Evolutionary conservation across 2,329 filamentous ascomycete species (phyloP).

Genomic region (Alternaria atra): DNA sequence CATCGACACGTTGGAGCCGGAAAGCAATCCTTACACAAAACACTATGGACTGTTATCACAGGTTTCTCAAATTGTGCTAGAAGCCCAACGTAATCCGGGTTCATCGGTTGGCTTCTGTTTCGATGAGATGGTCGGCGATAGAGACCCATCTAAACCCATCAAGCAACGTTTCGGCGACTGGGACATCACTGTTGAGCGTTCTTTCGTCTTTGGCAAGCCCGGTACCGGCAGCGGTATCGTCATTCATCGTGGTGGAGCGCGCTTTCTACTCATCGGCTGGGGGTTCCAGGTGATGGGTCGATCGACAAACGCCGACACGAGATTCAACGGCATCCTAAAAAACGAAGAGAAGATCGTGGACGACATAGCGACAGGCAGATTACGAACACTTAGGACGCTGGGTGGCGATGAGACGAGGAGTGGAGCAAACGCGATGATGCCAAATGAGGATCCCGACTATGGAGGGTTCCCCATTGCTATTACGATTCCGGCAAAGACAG

Average conservation of each 20-base stretch:
- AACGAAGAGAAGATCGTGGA: slow-evolving; percentile 56
- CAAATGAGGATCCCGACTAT: slow-evolving; percentile 65
- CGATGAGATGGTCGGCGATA: slow-evolving; percentile 45
- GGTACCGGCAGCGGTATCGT: slow-evolving; percentile 56
- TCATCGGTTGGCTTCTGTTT: slow-evolving; percentile 56
- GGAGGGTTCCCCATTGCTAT: slow-evolving; percentile 65
- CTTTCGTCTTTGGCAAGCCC: slow-evolving; percentile 58
- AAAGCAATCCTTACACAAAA: slow-evolving; percentile 44
- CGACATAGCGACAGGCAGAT: slow-evolving; percentile 43
- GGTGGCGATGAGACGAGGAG: slow-evolving; percentile 60
- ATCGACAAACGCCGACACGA: slow-evolving; percentile 36
- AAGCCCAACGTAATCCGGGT: slow-evolving; percentile 45
- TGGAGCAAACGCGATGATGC: slow-evolving; percentile 64
- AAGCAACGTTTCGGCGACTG: slow-evolving; percentile 47
- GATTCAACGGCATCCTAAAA: slow-evolving; percentile 56
- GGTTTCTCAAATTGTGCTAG: slow-evolving; percentile 46
- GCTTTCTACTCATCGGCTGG: slow-evolving; percentile 58
- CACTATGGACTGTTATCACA: slow-evolving; percentile 56
- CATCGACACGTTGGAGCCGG: slow-evolving; percentile 53
- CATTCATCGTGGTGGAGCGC: slow-evolving; percentile 50
- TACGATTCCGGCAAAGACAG: slow-evolving; percentile 62
- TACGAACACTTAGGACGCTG: slow-evolving; percentile 51
- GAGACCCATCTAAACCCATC: slow-evolving; percentile 42
- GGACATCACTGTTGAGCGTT: slow-evolving; percentile 53
- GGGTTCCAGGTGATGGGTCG: slow-evolving; percentile 55